Conservation (phyloP, 2,329 filamentous ascomycete species). For the Alternaria brassicae region DNA sequence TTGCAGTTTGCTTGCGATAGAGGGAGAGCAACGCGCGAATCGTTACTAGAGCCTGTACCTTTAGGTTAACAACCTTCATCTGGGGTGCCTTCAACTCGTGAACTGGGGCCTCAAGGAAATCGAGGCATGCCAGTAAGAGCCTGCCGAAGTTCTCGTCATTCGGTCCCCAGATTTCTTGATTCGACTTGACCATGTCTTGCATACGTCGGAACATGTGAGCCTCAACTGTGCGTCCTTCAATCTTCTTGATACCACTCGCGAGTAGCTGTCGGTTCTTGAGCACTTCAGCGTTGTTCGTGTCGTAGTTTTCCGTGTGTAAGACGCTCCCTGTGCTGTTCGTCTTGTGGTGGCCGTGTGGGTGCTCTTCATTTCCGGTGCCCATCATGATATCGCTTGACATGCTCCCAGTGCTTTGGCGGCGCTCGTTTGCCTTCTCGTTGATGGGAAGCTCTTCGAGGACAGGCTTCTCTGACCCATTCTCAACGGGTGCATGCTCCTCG, state of each 20-base stretch:
- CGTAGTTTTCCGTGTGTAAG: conserved; percentile 40
- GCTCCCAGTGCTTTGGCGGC: conserved; percentile 41
- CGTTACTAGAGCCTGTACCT: conserved; percentile 76
- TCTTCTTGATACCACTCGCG: conserved; percentile 76
- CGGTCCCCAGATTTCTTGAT: conserved; percentile 66
- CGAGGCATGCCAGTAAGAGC: conserved; percentile 71
- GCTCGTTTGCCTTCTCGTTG: conserved; percentile 55
- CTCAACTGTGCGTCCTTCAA: conserved; percentile 75
- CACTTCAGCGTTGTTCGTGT: conserved; percentile 49
- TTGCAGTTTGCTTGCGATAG: conserved; percentile 69
- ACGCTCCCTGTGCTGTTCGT: conserved; percentile 49
- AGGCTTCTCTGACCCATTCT: conserved; percentile 49
- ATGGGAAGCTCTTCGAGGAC: conserved; percentile 61
- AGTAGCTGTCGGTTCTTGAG: conserved; percentile 65
- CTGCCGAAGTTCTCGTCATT: conserved; percentile 74
- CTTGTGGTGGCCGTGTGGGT: conserved; percentile 45
- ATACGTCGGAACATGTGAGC: conserved; percentile 82
- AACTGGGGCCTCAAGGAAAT: conserved; percentile 70
- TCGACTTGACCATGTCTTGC: conserved; percentile 75
- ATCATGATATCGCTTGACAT: conserved; percentile 37
- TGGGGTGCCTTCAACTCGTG: conserved; percentile 57
- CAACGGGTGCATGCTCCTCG: conserved; percentile 37
- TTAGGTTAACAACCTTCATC: conserved; percentile 74
- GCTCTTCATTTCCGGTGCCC: conserved; percentile 36
- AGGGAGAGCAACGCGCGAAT: conserved; percentile 75